Base-by-base conservation (phyloP, 164 flowering plant species). In the Kalanchoe fedtschenkoi region DNA sequence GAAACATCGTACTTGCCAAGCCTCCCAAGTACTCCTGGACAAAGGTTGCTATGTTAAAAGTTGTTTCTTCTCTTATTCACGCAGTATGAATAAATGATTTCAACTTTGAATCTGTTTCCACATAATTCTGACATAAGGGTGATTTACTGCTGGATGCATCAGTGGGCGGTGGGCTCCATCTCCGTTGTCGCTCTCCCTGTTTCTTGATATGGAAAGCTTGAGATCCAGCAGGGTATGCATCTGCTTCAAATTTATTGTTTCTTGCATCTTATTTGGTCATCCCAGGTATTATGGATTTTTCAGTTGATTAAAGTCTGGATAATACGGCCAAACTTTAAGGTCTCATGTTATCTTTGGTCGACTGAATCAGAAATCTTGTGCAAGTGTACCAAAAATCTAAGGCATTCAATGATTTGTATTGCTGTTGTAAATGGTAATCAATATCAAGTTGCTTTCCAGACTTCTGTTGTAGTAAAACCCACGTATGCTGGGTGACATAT, bases 121-220 rank as follows among this genome's bases (percentile, higher is more conserved):
- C 71, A 77, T 70, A 61, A 78, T 84, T 80, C 95, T 92, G 88
- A 89, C 91, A 82, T 86, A 95, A 77, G 87, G 89, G 41, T 84
- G 71, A 80, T 86, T 91, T 87, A 76, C 85, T 89, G 87, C 80
- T 86, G 85, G 83, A 81, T 92, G 87, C 88, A 81, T 83, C 92
- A 93, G 99, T 83, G 97, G 91, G 63, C 89, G 93, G 66, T 93
- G 96, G 99, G 65, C 79, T 73, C 70, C 81, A 59, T 74, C 96
- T 80, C 74, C 92, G 70, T 77, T 73, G 75, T 88, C 90, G 65
- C 80, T 76, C 65, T 85, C 95, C 39, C 39, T 37, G 39, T 37
- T 37, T 37, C 39, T 37, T 37, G 39, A 37, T 37, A 9, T 37
- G 8, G 39, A 37, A 37, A 3, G 10, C 39, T 37, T 37, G 39